Evolutionary conservation across 2,329 filamentous ascomycete genomes (phyloP).

Genomic region (Cordyceps sp.): DNA sequence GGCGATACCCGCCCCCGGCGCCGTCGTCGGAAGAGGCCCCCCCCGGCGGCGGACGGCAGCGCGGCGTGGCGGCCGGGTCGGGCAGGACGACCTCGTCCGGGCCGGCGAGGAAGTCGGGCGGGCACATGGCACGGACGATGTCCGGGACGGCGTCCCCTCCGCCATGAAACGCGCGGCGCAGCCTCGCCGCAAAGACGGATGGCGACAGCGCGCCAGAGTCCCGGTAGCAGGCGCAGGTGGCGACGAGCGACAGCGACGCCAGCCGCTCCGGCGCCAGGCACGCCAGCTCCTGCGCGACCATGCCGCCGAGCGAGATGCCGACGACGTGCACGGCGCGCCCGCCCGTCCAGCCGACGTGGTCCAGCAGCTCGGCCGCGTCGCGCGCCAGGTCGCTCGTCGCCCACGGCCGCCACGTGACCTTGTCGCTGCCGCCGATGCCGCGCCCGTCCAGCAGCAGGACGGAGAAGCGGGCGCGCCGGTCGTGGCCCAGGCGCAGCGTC

Average conservation of each 20-base stretch:
- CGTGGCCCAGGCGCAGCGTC: conserved; percentile 67
- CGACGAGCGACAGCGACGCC: conserved; percentile 39
- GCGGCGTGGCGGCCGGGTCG: conserved; percentile 21
- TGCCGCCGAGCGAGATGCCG: conserved; percentile 75
- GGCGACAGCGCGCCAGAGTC: no score
- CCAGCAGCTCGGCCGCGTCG: conserved; percentile 54
- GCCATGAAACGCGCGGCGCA: conserved; percentile 49
- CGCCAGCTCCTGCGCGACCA: conserved; percentile 76
- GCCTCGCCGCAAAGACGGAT: conserved; percentile 43
- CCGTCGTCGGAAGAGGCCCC: no score
- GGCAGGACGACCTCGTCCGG: conserved; percentile 43
- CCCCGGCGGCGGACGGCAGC: conserved; percentile 15
- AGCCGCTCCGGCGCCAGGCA: conserved; percentile 34
- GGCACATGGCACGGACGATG: conserved; percentile 51
- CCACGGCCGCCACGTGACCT: conserved; percentile 58
- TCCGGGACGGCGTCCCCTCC: conserved; percentile 47
- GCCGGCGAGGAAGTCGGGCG: conserved; percentile 39
- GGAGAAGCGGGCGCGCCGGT: conserved; percentile 48
- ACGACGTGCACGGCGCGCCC: conserved; percentile 44
- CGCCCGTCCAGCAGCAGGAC: conserved; percentile 71
- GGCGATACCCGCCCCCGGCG: conserved; percentile 19
- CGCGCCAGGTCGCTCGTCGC: conserved; percentile 72
- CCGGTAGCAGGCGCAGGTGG: no score
- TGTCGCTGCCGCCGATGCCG: conserved; percentile 66
- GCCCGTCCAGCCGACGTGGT: conserved; percentile 51